Base-by-base conservation (phyloP, 1,284 basidiomycete genomes). In the Trichosporon sp. region DNA sequence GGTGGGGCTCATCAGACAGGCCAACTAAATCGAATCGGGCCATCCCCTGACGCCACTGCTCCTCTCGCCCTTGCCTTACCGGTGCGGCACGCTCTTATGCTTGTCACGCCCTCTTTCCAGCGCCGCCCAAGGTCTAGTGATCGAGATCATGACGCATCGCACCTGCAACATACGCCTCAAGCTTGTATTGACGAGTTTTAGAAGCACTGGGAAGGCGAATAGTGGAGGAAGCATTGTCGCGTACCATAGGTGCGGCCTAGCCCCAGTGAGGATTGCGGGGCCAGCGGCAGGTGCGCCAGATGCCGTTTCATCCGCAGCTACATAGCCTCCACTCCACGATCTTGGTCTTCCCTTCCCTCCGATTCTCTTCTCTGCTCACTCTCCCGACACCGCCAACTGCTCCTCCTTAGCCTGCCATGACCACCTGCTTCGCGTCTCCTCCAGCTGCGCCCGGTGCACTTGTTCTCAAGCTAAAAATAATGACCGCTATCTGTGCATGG, bases 31-130 rank as follows among this genome's bases (percentile, higher is more conserved):
- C 27, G 56, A 7, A 31, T 60, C 18, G 29, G 56, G 56, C 56
- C 56, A 60, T 31, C 56, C 53, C 56, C 56, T 60, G 56, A 60
- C 56, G 56, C 56, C 56, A 60, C 56, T 31, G 5, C 38, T 29
- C 23, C 56, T n/a, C 56, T n/a, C 56, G 56, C 31, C 56, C 56
- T 51, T 60, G 27, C 27, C 7, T 7, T n/a, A n/a, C 29, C 27
- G 25, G 53, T 27, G 31, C 25, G 51, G 25, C 56, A 31, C 18
- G 5, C 29, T 25, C 23, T 44, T 21, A 51, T 25, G 47, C 47
- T 25, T 23, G 47, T 23, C 47, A 51, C 23, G 7, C n/a, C 23
- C 44, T 11, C 21, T 51, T 8, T 11, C 21, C 47, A 25, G 7
- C 47, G 18, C 47, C 12, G 47, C 7, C 18, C 18, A 25, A n/a